phyloP scores from a whole-genome alignment of 805 yeast species.

The Lachancea thermotolerans region DNA sequence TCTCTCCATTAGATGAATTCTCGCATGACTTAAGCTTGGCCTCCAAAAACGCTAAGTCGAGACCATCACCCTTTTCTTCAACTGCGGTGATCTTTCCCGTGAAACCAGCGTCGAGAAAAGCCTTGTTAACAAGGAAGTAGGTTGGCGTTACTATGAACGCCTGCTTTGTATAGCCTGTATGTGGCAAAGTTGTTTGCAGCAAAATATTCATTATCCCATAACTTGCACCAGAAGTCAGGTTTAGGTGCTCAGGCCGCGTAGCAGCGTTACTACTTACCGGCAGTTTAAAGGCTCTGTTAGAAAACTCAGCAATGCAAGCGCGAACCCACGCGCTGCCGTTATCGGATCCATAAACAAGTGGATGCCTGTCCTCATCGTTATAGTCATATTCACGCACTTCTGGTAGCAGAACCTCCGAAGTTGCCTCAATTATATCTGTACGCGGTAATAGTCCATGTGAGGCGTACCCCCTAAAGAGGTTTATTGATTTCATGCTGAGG shows the following conservation, averaged over 20 bases:
- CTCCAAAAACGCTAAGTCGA: slow-evolving; percentile 47
- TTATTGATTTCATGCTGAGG: slow-evolving; percentile 27
- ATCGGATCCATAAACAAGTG: slow-evolving; percentile 80
- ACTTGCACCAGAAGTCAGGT: slow-evolving; percentile 81
- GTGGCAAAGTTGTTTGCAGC: slow-evolving; percentile 56
- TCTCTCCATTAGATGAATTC: background rate
- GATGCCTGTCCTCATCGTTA: slow-evolving; percentile 60
- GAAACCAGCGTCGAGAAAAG: slow-evolving; percentile 76
- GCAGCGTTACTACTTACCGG: slow-evolving; percentile 2
- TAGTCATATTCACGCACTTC: slow-evolving; percentile 40
- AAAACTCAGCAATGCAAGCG: slow-evolving; percentile 49
- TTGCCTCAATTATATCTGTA: slow-evolving; percentile 50
- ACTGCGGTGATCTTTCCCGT: slow-evolving; percentile 61
- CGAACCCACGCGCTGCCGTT: slow-evolving; percentile 70
- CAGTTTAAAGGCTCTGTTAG: slow-evolving; percentile 37
- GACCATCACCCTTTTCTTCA: slow-evolving; percentile 47
- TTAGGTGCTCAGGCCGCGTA: slow-evolving; percentile 39
- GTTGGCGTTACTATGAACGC: slow-evolving; percentile 82
- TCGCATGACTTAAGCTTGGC: slow-evolving; percentile 39
- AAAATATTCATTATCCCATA: slow-evolving; percentile 70
- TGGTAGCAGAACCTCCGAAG: slow-evolving; percentile 36
- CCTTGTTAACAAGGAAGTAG: slow-evolving; percentile 68
- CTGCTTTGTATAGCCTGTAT: slow-evolving; percentile 53
- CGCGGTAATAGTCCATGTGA: slow-evolving; percentile 55
- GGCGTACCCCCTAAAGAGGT: slow-evolving; percentile 84